phyloP scores from a whole-genome alignment of 2,329 filamentous ascomycete genomes.

The Corynespora cassiicola region DNA sequence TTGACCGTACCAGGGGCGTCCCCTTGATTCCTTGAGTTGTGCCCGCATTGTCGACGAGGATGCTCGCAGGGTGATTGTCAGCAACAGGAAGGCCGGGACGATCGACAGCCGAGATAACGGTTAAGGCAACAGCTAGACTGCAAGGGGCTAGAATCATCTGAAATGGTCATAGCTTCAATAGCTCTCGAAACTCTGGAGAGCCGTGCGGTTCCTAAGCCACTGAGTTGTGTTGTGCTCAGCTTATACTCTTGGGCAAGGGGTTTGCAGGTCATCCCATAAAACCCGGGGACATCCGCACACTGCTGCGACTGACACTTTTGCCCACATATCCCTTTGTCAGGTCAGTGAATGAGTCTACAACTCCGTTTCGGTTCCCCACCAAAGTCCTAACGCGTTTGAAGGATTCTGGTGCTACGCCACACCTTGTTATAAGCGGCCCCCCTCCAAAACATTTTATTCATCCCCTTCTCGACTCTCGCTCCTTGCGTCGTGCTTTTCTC shows the following conservation, averaged over 20 bases:
- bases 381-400: constrained; percentile 14
- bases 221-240: too few relatives aligned
- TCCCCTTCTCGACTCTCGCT: constrained; percentile 4
- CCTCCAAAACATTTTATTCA: constrained; percentile 9
- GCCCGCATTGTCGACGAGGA: too few relatives aligned
- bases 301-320: too few relatives aligned
- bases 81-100: constrained; percentile 2
- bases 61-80: constrained; percentile 8
- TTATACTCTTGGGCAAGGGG: too few relatives aligned
- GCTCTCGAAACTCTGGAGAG: too few relatives aligned
- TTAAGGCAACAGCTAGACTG: constrained; percentile 4
- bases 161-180: constrained; percentile 3
- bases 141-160: background rate
- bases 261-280: too few relatives aligned
- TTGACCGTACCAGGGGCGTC: too few relatives aligned
- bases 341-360: too few relatives aligned
- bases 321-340: too few relatives aligned
- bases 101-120: background rate
- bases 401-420: constrained; percentile 9
- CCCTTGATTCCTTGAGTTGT: too few relatives aligned
- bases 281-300: too few relatives aligned
- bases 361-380: constrained; percentile 22
- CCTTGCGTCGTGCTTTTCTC: constrained; percentile 5
- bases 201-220: constrained; percentile 8
- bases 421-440: constrained; percentile 17